Conservation (phyloP, 73 alveolate species). For the Uronychia setigera region DNA sequence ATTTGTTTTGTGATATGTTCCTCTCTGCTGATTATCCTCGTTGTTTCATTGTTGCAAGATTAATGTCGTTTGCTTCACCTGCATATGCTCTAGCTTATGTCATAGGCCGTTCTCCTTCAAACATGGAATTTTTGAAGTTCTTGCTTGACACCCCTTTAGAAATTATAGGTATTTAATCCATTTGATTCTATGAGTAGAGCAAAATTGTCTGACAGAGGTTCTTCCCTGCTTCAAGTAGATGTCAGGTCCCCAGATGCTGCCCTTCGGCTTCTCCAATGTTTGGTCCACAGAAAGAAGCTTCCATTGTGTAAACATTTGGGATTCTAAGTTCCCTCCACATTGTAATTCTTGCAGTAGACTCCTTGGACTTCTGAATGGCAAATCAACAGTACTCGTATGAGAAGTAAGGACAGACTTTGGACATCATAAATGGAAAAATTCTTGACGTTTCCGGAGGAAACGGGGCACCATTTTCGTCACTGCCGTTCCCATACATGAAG, state of each 20-base stretch:
- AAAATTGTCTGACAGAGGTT: constrained; percentile 45
- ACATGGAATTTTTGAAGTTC: no score
- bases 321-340: constrained; percentile 73
- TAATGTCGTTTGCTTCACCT: no score
- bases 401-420: constrained; percentile 77
- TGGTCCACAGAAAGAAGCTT: constrained; percentile 77
- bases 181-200: constrained; percentile 18
- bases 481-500: constrained; percentile 84
- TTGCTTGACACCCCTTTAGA: no score
- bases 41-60: no score
- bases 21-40: no score
- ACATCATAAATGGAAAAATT: constrained; percentile 82
- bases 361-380: constrained; percentile 87
- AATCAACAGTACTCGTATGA: constrained; percentile 76
- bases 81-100: no score
- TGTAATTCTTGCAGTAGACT: constrained; percentile 88
- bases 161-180: no score
- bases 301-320: constrained; percentile 64
- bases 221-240: constrained; percentile 52
- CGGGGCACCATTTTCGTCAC: constrained; percentile 5
- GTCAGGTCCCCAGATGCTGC: constrained; percentile 62
- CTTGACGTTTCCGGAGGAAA: constrained; percentile 70
- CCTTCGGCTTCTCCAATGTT: constrained; percentile 38
- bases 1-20: no score
- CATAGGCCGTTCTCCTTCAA: no score